Percentiles rank a stretch among this genome's conserved stretches.
Conservation (phyloP, 2,329 filamentous ascomycete genomes). For the Hortaea werneckii region DNA sequence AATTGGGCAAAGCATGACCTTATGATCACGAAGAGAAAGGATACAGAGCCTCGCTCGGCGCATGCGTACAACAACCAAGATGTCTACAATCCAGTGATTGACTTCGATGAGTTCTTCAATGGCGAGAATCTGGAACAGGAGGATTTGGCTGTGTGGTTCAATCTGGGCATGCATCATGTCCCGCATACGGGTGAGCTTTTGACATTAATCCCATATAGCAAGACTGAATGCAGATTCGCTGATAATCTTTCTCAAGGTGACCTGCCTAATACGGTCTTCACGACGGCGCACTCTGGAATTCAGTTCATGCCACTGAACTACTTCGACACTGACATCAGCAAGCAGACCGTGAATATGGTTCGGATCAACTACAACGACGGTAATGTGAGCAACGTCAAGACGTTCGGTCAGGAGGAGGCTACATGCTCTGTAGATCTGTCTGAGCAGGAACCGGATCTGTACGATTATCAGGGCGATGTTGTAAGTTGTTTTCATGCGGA, state of each 20-base stretch:
- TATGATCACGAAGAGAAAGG: conserved; percentile 35
- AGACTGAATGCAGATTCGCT: no score
- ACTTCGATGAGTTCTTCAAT: conserved; percentile 37
- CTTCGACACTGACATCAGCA: conserved; percentile 30
- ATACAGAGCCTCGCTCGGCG: conserved; percentile 33
- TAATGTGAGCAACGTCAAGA: conserved; percentile 17
- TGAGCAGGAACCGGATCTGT: conserved; percentile 17
- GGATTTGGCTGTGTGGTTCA: conserved; percentile 45
- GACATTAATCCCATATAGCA: no score
- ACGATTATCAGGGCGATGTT: conserved; percentile 25
- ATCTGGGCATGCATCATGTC: conserved; percentile 49
- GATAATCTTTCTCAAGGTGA: conserved; percentile 19
- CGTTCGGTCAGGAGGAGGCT: conserved; percentile 23
- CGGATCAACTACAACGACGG: conserved; percentile 29
- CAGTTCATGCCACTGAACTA: conserved; percentile 39
- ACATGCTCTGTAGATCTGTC: conserved; percentile 23
- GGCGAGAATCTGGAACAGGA: conserved; percentile 34
- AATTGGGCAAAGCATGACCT: conserved; percentile 31
- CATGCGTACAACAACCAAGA: conserved; percentile 28
- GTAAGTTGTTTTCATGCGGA: conserved; percentile 29
- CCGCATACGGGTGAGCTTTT: conserved; percentile 34
- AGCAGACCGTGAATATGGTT: conserved; percentile 33
- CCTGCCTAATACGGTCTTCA: conserved; percentile 45
- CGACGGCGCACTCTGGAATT: conserved; percentile 36
- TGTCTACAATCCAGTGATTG: conserved; percentile 32